Evolutionary conservation across 2,329 filamentous ascomycete genomes (phyloP), one percentile per base, ranked within the genome.

Genomic region (Ophiostoma triangulosporum): DNA sequence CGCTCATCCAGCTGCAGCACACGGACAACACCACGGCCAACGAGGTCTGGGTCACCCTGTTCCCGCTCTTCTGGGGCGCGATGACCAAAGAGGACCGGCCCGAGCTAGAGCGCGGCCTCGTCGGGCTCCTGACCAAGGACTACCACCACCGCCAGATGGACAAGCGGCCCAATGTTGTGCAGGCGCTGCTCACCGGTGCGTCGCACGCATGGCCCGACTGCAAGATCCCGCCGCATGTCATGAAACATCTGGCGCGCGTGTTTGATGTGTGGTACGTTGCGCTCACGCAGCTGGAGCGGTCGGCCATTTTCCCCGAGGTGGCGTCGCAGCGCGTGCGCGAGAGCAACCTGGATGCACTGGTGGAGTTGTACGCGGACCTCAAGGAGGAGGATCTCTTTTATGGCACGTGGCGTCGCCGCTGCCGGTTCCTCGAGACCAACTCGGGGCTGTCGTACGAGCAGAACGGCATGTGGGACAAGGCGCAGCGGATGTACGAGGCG

Each of bases 401-500:
- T 59, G 93, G 93, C 8, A 94, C 90, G 0, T 98, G 93, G 93
- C 83, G 93, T 56, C 82, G 93, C 54, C 83, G 93, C 46, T 95
- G 90, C 66, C 88, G 95, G 60, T 98, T 95, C 64, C 86, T 98
- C 6, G 94, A 98, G 72, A 97, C 90, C 8, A 99, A 98, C 64
- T 88, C 93, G 14, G 93, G 90, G 1, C 73, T 99, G 7, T 98
- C 93, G 0, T 98, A 96, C 62, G 94, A 99, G 70, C 94, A 99
- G 65, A 95, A 95, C 62, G 93, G 93, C 48, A 95, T 97, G 80
- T 98, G 93, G 94, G 93, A 98, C 63, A 97, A 97, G 69, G 90
- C 94, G 1, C 94, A 98, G 69, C 86, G 87, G 63, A 84, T 96
- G 72, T 98, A 97, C 66, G 93, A 99, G 68, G 84, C 84, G 54